Percentiles rank a stretch among this genome's conserved stretches.
phyloP scores from a whole-genome alignment of 2,329 filamentous ascomycete genomes.

The Thelonectria olida region DNA sequence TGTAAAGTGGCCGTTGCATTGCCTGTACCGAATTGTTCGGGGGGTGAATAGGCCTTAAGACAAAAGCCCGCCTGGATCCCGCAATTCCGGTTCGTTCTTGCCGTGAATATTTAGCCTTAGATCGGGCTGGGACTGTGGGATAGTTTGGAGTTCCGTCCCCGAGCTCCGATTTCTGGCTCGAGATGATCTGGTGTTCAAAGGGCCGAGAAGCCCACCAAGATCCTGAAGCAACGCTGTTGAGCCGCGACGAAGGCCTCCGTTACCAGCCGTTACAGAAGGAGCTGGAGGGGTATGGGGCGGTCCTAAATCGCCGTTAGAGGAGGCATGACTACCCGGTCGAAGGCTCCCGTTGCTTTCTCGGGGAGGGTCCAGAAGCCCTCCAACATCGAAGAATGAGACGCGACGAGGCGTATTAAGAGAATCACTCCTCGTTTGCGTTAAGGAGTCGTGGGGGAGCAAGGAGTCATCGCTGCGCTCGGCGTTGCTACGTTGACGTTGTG shows the following conservation, averaged over 20 bases:
- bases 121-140: conserved; percentile 53
- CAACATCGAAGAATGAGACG: conserved; percentile 87
- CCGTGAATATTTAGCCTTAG: conserved; percentile 43
- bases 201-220: conserved; percentile 62
- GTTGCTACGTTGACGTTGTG: conserved; percentile 49
- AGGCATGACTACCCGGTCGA: conserved; percentile 53
- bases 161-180: conserved; percentile 44
- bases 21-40: background rate
- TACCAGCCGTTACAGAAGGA: conserved; percentile 55
- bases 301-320: conserved; percentile 51
- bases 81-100: conserved; percentile 46
- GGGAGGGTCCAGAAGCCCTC: conserved; percentile 72
- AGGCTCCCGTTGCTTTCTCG: conserved; percentile 44
- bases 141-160: conserved; percentile 56
- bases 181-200: conserved; percentile 47
- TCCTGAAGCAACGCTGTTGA: conserved; percentile 69
- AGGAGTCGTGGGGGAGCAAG: conserved; percentile 48
- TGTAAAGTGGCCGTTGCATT: conserved; percentile 13
- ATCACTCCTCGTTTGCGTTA: conserved; percentile 40
- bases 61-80: conserved; percentile 53
- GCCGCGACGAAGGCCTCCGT: conserved; percentile 59
- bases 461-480: conserved; percentile 57
- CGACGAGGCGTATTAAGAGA: conserved; percentile 41
- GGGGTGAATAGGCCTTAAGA: conserved; percentile 33
- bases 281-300: conserved; percentile 50